These are phyloP conservation scores for Euphorbia corollata DNA, from an alignment of 441 rosid genomes.

Conservation along the genomic window DNA sequence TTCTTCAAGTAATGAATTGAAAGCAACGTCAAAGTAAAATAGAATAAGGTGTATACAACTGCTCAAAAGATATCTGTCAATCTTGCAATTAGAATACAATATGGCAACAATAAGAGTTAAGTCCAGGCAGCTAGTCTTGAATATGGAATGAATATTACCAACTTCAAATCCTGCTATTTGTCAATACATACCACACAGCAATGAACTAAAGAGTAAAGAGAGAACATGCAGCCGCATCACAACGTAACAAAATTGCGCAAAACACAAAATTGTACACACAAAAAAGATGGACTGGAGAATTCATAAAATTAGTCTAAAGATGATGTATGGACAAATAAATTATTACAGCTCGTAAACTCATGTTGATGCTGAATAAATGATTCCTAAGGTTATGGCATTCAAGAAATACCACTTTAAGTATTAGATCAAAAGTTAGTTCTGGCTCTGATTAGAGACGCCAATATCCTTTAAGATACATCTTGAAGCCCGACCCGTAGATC, in stretches of 20 bases:
- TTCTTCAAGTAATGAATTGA: background rate
- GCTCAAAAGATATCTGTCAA: no score
- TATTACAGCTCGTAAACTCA: background rate
- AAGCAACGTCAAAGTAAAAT: background rate
- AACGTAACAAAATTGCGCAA: background rate
- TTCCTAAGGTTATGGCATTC: background rate
- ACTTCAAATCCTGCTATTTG: background rate
- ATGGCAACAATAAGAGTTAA: background rate
- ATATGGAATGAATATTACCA: background rate
- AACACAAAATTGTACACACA: no score
- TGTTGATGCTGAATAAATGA: background rate
- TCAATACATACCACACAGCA: background rate
- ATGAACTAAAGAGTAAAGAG: background rate
- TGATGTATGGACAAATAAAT: background rate
- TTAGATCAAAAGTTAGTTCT: background rate
- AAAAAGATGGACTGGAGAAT: background rate
- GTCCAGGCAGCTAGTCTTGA: background rate
- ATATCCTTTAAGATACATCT: background rate
- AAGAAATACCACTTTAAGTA: constrained; percentile 1
- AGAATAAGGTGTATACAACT: no score
- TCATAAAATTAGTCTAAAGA: background rate
- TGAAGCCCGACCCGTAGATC: background rate
- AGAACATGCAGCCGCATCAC: no score
- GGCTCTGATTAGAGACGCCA: background rate
- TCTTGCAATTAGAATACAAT: background rate